Percentiles rank a stretch among this genome's conserved stretches.
phyloP scores from a whole-genome alignment of 352 stramenopile species.

The Globisporangium paroecandrum region DNA sequence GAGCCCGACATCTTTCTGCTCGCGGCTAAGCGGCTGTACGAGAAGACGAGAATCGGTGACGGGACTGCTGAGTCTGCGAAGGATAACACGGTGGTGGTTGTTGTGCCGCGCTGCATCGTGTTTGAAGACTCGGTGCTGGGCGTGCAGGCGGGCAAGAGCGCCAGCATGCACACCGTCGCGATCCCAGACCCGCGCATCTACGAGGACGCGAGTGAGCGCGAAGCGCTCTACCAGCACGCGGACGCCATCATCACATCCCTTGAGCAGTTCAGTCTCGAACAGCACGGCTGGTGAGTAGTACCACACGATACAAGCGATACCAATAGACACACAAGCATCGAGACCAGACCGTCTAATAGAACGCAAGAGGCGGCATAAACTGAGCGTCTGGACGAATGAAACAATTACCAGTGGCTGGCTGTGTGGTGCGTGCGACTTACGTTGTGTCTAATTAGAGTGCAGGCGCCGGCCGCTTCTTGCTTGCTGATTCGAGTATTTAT shows the following conservation, averaged over 20 bases:
- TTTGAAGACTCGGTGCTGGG: constrained; percentile 79
- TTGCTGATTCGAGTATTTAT: too few species aligned
- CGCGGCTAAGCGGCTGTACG: constrained; percentile 53
- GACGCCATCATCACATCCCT: constrained; percentile 65
- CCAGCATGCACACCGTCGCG: constrained; percentile 67
- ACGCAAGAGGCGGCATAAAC: too few species aligned
- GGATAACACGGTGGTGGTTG: too few species aligned
- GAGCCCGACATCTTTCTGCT: constrained; percentile 80
- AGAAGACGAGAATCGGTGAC: constrained; percentile 18
- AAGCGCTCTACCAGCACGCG: constrained; percentile 47
- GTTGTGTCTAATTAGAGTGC: too few species aligned
- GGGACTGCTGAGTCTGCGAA: too few species aligned
- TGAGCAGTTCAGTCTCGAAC: constrained; percentile 49
- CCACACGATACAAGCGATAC: not conserved
- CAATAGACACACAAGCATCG: not conserved
- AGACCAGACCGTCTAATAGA: not conserved
- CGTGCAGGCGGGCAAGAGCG: constrained; percentile 55
- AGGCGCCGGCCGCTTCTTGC: too few species aligned
- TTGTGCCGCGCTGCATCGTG: constrained; percentile 40
- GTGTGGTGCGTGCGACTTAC: too few species aligned
- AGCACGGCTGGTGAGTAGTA: constrained; percentile 40
- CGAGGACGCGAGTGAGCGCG: constrained; percentile 36
- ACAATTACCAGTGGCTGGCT: too few species aligned
- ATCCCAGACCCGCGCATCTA: constrained; percentile 72
- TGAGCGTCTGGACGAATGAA: not conserved